Evolutionary conservation across 495 filamentous ascomycete species (phyloP).

Genomic region (Penicillium malachiteum): DNA sequence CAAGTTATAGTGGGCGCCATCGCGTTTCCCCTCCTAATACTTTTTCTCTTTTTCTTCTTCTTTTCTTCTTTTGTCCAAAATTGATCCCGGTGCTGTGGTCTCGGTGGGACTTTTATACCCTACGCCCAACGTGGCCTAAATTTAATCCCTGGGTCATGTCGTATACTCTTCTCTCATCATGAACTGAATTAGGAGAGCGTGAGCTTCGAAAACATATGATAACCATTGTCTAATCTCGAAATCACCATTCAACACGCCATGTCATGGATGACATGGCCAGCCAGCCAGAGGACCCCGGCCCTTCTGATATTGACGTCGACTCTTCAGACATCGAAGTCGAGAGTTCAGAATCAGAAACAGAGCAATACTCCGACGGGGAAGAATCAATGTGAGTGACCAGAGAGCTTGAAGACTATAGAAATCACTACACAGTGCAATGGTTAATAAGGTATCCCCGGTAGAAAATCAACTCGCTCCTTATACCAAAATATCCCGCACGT

Average conservation of each 20-base stretch:
- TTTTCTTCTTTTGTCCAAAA: no score
- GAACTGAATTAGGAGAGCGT: no score
- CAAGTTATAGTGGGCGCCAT: background rate
- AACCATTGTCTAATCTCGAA: no score
- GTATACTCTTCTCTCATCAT: no score
- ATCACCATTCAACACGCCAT: constrained; percentile 17
- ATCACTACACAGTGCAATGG: no score
- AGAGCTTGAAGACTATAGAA: background rate
- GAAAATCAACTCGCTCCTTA: constrained; percentile 58
- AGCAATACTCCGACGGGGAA: constrained; percentile 18
- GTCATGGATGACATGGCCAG: constrained; percentile 32
- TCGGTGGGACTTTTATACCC: no score
- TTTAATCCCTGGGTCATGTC: no score
- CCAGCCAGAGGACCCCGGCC: constrained; percentile 18
- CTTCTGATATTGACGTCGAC: constrained; percentile 3
- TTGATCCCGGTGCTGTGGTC: no score
- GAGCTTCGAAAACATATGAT: no score
- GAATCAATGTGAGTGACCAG: constrained; percentile 27
- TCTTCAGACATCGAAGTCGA: constrained; percentile 1
- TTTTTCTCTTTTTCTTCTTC: no score
- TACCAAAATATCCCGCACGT: constrained; percentile 54
- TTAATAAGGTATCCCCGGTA: constrained; percentile 9
- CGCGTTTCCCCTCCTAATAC: background rate
- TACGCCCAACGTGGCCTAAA: no score
- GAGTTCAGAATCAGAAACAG: constrained; percentile 18